A percentile compares a stretch with the other conserved stretches of the same genome.
Conservation (phyloP, 495 filamentous ascomycete genomes). For the Penicillium longicatenatum region DNA sequence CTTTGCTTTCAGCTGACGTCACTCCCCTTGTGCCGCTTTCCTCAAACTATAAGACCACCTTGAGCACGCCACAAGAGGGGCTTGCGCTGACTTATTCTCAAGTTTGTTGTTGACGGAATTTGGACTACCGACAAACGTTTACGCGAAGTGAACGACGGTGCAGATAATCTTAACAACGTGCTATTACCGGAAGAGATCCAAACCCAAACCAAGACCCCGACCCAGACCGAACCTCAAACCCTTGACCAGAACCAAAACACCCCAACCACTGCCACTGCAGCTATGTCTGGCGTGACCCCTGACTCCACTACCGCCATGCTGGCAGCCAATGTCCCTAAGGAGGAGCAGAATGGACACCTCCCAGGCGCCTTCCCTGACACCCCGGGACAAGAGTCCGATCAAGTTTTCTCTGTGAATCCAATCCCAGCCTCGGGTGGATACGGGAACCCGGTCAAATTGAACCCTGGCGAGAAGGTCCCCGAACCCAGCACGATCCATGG, state of each 20-base stretch:
- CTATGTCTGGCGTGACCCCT: conserved; percentile 70
- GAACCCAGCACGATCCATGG: conserved; percentile 51
- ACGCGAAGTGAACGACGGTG: conserved; percentile 75
- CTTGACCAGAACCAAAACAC: conserved; percentile 1
- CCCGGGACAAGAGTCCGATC: conserved; percentile 58
- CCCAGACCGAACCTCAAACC: conserved; percentile 17
- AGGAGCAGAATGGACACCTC: conserved; percentile 47
- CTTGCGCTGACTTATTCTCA: conserved; percentile 19
- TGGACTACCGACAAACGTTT: conserved; percentile 81
- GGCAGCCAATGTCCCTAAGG: conserved; percentile 67
- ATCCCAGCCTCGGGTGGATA: conserved; percentile 73
- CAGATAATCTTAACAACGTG: conserved; percentile 87
- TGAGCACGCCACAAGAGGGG: conserved; percentile 5
- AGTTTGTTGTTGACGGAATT: conserved; percentile 91
- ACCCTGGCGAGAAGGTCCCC: conserved; percentile 80
- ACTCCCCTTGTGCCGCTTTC: conserved; percentile 19
- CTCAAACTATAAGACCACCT: conserved; percentile 28
- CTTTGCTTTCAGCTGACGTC: conserved; percentile 35
- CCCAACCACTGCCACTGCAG: conserved; percentile 25
- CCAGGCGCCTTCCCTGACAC: conserved; percentile 85
- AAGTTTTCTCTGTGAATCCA: conserved; percentile 62
- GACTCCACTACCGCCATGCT: conserved; percentile 74
- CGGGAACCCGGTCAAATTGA: conserved; percentile 78
- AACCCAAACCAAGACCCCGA: conserved; percentile 12
- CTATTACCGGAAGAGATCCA: conserved; percentile 70